Evolutionary conservation across 2,329 filamentous ascomycete genomes (phyloP), one percentile per base, ranked within the genome.

Genomic region (Pseudopyricularia javanii): DNA sequence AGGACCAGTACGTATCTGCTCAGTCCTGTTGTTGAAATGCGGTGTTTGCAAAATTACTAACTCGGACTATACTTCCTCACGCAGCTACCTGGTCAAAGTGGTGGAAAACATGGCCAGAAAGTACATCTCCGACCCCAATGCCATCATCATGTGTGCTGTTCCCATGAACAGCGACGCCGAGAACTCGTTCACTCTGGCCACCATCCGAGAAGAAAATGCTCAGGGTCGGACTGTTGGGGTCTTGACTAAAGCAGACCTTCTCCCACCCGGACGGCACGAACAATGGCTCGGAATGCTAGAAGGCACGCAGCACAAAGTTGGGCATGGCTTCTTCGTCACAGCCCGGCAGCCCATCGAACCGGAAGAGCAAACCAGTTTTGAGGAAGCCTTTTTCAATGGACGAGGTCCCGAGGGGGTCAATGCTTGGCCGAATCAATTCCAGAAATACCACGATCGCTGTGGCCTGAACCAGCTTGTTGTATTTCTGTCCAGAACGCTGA

Each of bases 181-280:
- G 2, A 91, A 84, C 14, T 91, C 86, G 0, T 83, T 76, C 1
- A 86, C 87, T 0, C 80, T 86, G 11, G 74, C 76, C 0, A 73
- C 88, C 3, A 80, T 91, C 58, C 67, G 79, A 30, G 64, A 74
- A 43, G 68, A 79, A 1, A 71, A 71, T 1, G 85, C 84, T 0
- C 71, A 76, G 2, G 56, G 71, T 3, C 74, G 84, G 1, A 86
- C 83, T 1, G 74, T 87, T 52, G 88, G 88, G 0, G 86, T 95
- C 0, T 74, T 95, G 15, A 95, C 90, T 0, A 95, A 95, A 61
- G 89, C 90, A 0, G 91, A 95, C 56, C 75, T 86, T 0, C 67
- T 90, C 0, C 76, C 80, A 0, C 63, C 68, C 0, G 71, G 74
- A 2, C 68, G 79, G 1, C 61, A 68, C 28, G 58, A 66, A 0